Percentiles rank a stretch among this genome's conserved stretches.
phyloP scores from a whole-genome alignment of 2,329 filamentous ascomycete species.

The Ascochyta lentis region DNA sequence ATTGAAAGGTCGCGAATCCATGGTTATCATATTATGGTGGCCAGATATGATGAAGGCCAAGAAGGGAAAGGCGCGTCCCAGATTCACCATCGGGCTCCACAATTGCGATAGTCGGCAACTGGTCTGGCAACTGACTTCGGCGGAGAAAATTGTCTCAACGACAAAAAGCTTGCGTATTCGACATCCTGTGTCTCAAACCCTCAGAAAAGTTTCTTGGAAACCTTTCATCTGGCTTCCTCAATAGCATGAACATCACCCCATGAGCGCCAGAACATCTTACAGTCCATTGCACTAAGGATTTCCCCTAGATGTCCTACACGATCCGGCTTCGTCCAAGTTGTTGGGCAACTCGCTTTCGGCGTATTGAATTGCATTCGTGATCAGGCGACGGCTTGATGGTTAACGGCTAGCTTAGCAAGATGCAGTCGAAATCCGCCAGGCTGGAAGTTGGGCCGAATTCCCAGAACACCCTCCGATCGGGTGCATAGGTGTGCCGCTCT shows the following conservation, averaged over 20 bases:
- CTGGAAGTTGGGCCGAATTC: no score
- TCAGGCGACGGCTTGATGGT: not conserved
- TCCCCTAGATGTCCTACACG: not conserved
- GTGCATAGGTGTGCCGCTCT: no score
- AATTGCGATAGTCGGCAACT: constrained; percentile 16
- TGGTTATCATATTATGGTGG: not conserved
- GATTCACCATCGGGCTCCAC: constrained; percentile 15
- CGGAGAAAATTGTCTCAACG: constrained; percentile 2
- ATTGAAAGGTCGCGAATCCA: not conserved
- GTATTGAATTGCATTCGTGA: not conserved
- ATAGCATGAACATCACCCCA: no score
- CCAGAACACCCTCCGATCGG: no score
- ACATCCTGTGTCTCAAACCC: not conserved
- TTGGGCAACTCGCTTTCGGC: not conserved
- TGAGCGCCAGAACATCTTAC: no score
- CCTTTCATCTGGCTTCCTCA: no score
- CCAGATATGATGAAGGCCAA: constrained; percentile 3
- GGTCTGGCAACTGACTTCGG: not conserved
- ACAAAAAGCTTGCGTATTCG: constrained; percentile 4
- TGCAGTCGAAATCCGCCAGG: no score
- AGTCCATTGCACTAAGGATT: no score
- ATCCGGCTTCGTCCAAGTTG: not conserved
- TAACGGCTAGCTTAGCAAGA: not conserved
- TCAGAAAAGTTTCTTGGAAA: not conserved
- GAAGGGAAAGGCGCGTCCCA: constrained; percentile 8